phyloP scores from a whole-genome alignment of 73 alveolate species.

The Tetrahymena borealis region DNA sequence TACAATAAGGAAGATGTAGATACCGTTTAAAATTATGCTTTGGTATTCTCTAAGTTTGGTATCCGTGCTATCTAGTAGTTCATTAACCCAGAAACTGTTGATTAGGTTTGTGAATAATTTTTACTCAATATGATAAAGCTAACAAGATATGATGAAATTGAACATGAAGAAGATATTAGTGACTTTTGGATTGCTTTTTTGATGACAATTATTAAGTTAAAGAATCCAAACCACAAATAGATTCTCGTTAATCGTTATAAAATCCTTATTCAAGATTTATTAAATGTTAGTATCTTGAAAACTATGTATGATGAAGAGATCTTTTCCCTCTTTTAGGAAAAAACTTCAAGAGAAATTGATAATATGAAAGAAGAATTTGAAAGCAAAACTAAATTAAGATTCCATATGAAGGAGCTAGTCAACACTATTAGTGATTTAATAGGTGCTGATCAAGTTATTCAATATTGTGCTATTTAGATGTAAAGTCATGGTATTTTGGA shows the following conservation, averaged over 20 bases:
- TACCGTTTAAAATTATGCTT: not conserved
- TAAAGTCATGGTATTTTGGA: not conserved
- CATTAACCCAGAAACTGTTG: not conserved
- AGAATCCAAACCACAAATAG: not conserved
- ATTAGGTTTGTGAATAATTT: not conserved
- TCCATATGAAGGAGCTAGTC: not conserved
- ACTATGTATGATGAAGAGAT: not conserved
- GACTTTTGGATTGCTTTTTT: not conserved
- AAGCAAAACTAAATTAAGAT: not conserved
- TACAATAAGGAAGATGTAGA: not conserved
- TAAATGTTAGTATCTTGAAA: not conserved
- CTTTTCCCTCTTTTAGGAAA: not conserved
- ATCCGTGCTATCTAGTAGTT: not conserved
- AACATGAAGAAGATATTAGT: not conserved
- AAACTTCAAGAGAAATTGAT: not conserved
- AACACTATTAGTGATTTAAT: not conserved
- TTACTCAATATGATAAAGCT: not conserved
- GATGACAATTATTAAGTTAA: not conserved
- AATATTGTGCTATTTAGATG: not conserved
- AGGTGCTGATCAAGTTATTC: not conserved
- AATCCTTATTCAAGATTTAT: not conserved
- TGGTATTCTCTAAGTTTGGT: not conserved
- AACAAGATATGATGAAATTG: not conserved
- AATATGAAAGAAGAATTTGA: not conserved
- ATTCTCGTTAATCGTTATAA: not conserved